phyloP scores from a whole-genome alignment of 352 stramenopile species.

The Phytophthora multivora region DNA sequence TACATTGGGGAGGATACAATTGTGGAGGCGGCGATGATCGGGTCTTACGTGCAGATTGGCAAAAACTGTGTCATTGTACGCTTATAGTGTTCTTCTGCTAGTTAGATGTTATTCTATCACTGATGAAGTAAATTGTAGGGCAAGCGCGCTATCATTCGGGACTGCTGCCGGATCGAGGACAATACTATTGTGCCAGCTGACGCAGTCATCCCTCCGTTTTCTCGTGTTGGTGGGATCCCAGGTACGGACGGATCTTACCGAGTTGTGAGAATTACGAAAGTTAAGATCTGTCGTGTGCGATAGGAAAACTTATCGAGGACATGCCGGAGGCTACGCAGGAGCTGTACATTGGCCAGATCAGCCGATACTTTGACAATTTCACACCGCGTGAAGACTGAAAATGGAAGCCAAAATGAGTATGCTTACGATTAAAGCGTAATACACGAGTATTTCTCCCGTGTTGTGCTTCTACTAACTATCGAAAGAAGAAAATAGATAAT shows the following conservation, averaged over 20 bases:
- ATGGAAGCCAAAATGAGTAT: neutral
- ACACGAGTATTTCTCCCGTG: neutral
- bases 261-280: neutral
- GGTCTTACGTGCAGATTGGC: conserved; percentile 83
- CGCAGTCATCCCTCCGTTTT: conserved; percentile 79
- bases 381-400: conserved; percentile 44
- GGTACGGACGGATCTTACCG: conserved; percentile 33
- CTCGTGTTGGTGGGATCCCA: conserved; percentile 70
- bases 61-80: conserved; percentile 86
- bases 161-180: conserved; percentile 86
- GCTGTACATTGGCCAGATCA: conserved; percentile 71
- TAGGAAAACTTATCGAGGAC: conserved; percentile 74
- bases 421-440: neutral
- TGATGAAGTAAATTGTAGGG: conserved; percentile 36
- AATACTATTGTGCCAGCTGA: conserved; percentile 81
- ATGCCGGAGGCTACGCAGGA: conserved; percentile 86
- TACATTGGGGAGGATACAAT: conserved; percentile 78
- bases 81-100: conserved; percentile 11
- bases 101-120: neutral
- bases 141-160: conserved; percentile 83
- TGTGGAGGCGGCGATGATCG: conserved; percentile 85
- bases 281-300: neutral
- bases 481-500: conserved; percentile 18
- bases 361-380: conserved; percentile 88
- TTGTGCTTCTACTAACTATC: no score